Evolutionary conservation across 2,329 filamentous ascomycete species (phyloP), one percentile per base, ranked within the genome.

Genomic region (Colletotrichum siamense): DNA sequence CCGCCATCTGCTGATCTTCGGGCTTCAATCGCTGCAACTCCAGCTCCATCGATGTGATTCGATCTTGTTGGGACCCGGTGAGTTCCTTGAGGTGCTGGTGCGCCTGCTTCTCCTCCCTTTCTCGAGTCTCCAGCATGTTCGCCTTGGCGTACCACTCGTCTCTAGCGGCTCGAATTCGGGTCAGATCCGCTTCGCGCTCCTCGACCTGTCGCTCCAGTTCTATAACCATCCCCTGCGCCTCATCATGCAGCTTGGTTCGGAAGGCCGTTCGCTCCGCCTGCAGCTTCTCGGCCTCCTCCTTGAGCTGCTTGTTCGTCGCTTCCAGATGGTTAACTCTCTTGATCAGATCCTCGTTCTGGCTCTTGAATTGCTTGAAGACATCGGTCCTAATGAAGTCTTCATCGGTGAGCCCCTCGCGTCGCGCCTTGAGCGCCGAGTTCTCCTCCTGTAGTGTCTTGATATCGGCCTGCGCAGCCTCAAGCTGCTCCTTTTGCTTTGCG

Each of bases 371-470:
- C 85, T 98, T 99, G 90, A 98, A 99, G 5, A 98, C 90, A 80
- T 98, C 96, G 6, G 96, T 98, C 73, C 95, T 93, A 55, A 96
- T 93, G 82, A 98, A 99, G 80, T 99, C 97, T 78, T 99, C 97
- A 81, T 99, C 97, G 0, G 95, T 94, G 61, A 96, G 88, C 71
- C 91, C 93, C 16, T 95, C 93, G 64, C 95, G 89, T 83, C 93
- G 90, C 18, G 88, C 86, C 80, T 89, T 96, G 39, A 96, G 87
- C 7, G 92, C 90, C 22, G 95, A 96, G 59, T 98, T 92, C 81
- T 98, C 95, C 78, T 96, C 93, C 39, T 94, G 91, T 57, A 96
- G 82, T 24, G 88, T 88, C 81, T 94, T 94, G 80, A 95, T 95
- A 79, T 98, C 95, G 3, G 91, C 88, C 79, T 98, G 91, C 28